A percentile compares a stretch with the other conserved stretches of the same genome.
Conservation (phyloP, 202 grass and related monocot species). For the Schoenoplectus tabernaemontani region DNA sequence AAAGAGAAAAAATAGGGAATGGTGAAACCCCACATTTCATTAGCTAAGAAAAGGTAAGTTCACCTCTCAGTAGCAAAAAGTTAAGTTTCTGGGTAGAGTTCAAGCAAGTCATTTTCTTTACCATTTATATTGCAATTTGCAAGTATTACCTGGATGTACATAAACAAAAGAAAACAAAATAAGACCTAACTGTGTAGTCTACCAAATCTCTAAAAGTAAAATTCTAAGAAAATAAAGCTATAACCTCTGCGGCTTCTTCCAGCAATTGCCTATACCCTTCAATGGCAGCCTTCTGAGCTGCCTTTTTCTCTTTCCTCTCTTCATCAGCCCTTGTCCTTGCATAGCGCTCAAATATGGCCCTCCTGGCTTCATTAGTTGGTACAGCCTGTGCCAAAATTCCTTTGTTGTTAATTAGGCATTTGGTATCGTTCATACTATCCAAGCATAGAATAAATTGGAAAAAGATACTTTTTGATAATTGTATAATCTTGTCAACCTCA, state of each 20-base stretch:
- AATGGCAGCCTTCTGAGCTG: constrained; percentile 83
- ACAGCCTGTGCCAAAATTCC: constrained; percentile 47
- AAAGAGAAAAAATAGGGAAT: background rate
- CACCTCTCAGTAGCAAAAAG: too few relatives aligned
- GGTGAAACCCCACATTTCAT: background rate
- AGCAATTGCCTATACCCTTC: constrained; percentile 83
- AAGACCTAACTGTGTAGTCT: background rate
- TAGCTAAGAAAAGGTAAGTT: too few relatives aligned
- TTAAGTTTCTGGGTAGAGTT: background rate
- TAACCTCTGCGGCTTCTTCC: constrained; percentile 90
- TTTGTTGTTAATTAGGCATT: background rate
- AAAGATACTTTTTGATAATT: background rate
- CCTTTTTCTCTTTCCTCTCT: constrained; percentile 95
- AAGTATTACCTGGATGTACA: constrained; percentile 5
- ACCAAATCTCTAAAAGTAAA: background rate
- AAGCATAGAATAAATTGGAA: background rate
- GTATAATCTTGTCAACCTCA: background rate
- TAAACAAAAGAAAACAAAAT: background rate
- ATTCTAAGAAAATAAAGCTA: background rate
- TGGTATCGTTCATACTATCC: background rate
- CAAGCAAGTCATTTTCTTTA: constrained; percentile 7
- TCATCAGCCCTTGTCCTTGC: constrained; percentile 85
- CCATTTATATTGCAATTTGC: background rate
- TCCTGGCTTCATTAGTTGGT: constrained; percentile 76
- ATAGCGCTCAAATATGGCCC: constrained; percentile 87